Evolutionary conservation across 1,284 basidiomycete species (phyloP).

Genomic region (Rhodotorula sp.): DNA sequence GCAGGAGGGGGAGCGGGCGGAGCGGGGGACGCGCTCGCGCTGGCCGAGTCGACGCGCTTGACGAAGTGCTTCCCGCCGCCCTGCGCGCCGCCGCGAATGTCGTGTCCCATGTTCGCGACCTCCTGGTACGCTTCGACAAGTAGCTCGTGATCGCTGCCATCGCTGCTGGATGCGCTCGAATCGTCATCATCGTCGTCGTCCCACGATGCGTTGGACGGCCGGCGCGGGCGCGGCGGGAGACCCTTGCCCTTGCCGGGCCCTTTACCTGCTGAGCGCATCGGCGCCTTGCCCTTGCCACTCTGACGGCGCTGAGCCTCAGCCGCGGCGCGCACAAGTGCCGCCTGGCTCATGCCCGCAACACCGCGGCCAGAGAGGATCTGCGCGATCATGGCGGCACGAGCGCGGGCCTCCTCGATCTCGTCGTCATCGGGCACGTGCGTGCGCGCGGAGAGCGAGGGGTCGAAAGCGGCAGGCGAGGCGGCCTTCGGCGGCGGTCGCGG

Average conservation of each 20-base stretch:
- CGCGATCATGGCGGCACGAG: conserved; percentile 24
- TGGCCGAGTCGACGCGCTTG: not conserved
- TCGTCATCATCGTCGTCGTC: conserved; percentile 16
- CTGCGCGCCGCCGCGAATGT: not conserved
- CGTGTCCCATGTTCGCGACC: conserved; percentile 1
- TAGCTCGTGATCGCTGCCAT: conserved; percentile 15
- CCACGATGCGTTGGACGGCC: conserved; percentile 9
- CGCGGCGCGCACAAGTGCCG: conserved; percentile 1
- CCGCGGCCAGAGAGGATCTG: conserved; percentile 18
- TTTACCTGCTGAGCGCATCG: conserved; percentile 19
- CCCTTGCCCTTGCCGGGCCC: conserved; percentile 28
- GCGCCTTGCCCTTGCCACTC: conserved; percentile 15
- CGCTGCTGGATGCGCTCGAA: not conserved
- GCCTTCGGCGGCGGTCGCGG: not conserved
- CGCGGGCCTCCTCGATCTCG: conserved; percentile 9
- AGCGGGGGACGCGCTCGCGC: not conserved
- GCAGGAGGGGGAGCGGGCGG: not conserved
- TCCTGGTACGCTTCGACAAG: conserved; percentile 4
- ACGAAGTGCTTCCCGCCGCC: conserved; percentile 10
- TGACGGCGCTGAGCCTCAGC: conserved; percentile 1
- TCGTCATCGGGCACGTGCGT: not conserved
- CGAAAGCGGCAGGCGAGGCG: not conserved
- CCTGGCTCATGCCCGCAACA: conserved; percentile 1
- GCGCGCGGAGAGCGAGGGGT: not conserved
- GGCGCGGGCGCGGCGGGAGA: conserved; percentile 17